These are phyloP conservation scores for Gypsophila paniculata DNA, from an alignment of 179 eudicot species.

Conservation along the genomic window DNA sequence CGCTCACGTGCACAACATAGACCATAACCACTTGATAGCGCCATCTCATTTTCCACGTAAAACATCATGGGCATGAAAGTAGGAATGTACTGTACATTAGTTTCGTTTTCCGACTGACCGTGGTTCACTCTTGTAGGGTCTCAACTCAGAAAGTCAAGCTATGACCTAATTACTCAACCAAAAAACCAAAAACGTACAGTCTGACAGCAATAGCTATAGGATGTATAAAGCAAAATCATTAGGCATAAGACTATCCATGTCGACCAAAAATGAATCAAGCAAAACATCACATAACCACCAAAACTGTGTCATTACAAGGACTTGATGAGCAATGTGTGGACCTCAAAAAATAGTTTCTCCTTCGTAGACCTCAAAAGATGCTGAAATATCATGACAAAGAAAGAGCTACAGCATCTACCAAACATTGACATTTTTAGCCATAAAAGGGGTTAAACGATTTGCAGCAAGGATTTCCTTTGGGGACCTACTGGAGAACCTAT, in stretches of 20 bases:
- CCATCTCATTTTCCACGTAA: no score
- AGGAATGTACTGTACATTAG: neutral
- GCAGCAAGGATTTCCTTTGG: slow-evolving; percentile 21
- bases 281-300: slow-evolving; percentile 13
- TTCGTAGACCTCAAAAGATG: neutral
- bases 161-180: neutral
- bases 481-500: slow-evolving; percentile 21
- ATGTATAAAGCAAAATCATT: slow-evolving; percentile 17
- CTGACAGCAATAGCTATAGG: slow-evolving; percentile 12
- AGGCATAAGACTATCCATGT: slow-evolving; percentile 10
- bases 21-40: no score
- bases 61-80: no score
- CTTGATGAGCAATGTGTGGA: slow-evolving; percentile 17
- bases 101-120: neutral
- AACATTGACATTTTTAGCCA: slow-evolving; percentile 17
- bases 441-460: slow-evolving; percentile 8
- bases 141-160: neutral
- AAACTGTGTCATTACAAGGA: neutral
- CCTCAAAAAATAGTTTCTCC: neutral
- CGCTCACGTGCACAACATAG: no score
- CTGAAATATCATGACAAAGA: slow-evolving; percentile 4
- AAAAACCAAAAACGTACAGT: slow-evolving; percentile 10
- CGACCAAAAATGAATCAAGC: slow-evolving; percentile 13
- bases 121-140: neutral
- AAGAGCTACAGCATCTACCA: slow-evolving; percentile 19